Percentiles rank a stretch among this genome's conserved stretches.
These are phyloP conservation scores for Kwoniella europaea DNA, from an alignment of 768 basidiomycete species.

Conservation along the genomic window DNA sequence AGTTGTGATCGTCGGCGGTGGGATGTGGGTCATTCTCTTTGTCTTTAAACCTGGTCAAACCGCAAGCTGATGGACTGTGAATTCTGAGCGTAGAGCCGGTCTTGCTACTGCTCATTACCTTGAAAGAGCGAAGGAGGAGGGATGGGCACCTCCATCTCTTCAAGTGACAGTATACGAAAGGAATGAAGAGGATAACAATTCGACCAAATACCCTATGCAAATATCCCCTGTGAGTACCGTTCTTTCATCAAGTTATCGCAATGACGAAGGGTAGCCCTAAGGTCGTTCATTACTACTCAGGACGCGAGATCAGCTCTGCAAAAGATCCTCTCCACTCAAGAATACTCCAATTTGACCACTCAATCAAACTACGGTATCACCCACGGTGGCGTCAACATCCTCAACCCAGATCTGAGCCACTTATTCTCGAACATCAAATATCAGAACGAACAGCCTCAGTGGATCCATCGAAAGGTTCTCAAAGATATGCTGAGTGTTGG, in stretches of 20 bases:
- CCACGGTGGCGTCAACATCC: constrained; percentile 29
- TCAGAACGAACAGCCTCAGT: constrained; percentile 18
- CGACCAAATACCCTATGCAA: constrained; percentile 19
- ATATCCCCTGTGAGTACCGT: constrained; percentile 12
- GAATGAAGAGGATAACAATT: not conserved
- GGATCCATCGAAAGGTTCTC: constrained; percentile 23
- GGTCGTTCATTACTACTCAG: not conserved
- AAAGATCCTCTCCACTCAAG: constrained; percentile 7
- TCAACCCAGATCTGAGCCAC: not conserved
- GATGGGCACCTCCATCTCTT: not conserved
- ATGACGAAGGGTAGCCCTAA: too few species aligned
- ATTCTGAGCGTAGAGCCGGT: not conserved
- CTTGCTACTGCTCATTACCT: constrained; percentile 23
- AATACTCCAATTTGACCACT: not conserved
- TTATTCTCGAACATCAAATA: constrained; percentile 14
- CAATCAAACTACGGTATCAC: constrained; percentile 13
- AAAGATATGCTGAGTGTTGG: constrained; percentile 14
- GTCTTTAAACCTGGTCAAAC: too few species aligned
- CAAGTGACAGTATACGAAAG: constrained; percentile 21
- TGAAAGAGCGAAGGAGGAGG: constrained; percentile 10
- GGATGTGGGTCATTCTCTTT: constrained; percentile 22
- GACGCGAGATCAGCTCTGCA: constrained; percentile 23
- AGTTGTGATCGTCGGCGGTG: constrained; percentile 24
- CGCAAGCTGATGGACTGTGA: too few species aligned
- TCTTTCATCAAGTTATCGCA: not conserved